These are phyloP conservation scores for Austroboletus niveus DNA, from an alignment of 1,284 basidiomycete species.

Conservation along the genomic window DNA sequence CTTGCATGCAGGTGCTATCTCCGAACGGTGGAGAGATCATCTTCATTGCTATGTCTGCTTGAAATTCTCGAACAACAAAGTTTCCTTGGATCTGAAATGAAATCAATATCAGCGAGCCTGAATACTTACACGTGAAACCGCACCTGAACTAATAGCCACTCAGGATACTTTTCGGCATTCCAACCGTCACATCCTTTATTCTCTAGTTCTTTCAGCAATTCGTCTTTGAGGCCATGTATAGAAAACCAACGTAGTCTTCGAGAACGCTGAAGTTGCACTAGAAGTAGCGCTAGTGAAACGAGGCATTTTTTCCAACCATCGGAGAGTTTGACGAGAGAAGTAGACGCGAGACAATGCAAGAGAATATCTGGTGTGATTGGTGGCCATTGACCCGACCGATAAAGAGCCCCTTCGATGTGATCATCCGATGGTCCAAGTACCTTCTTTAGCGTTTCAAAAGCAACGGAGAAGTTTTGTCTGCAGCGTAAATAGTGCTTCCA, in stretches of 20 bases:
- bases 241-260: background rate
- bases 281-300: no score
- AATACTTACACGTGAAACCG: background rate
- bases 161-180: background rate
- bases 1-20: constrained; percentile 41
- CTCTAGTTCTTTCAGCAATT: background rate
- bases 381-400: no score
- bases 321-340: no score
- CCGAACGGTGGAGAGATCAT: constrained; percentile 43
- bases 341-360: no score
- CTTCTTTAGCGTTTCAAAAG: background rate
- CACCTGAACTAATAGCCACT: constrained; percentile 1
- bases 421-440: background rate
- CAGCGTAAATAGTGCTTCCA: background rate
- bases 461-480: background rate
- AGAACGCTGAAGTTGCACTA: no score
- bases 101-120: background rate
- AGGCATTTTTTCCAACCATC: no score
- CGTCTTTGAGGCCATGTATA: background rate
- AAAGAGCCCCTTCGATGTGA: background rate
- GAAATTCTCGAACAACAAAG: constrained; percentile 40
- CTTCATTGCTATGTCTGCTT: constrained; percentile 39
- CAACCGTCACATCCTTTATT: constrained; percentile 19
- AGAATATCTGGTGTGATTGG: no score
- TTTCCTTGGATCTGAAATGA: constrained; percentile 41